Evolutionary conservation across 1,139 yeast genomes (phyloP), one percentile per base, ranked within the genome.

Genomic region (Geotrichum macrosporum): DNA sequence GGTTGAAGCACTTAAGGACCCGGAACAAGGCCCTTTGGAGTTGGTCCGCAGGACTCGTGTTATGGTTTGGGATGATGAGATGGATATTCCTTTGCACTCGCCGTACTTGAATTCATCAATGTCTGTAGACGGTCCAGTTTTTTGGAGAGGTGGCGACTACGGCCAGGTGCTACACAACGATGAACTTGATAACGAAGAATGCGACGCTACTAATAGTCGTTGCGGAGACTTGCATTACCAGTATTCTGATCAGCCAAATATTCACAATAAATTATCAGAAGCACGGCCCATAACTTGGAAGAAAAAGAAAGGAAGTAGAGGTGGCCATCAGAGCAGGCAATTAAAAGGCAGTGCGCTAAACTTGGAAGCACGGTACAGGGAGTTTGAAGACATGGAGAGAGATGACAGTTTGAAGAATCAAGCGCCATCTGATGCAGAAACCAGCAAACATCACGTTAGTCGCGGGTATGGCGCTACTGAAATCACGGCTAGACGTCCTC

Each of bases 1-100:
- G 5, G 83, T 82, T 3, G 87, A 83, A 55, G 73, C 81, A 1
- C 64, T 83, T 46, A 78, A 78, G 56, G 65, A 71, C 35, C 70
- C 72, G 1, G 73, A 74, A 39, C 82, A 80, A 44, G 87, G 88
- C 0, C 89, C 88, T 0, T 66, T 81, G 49, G 88, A 82, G 53
- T 67, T 83, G 21, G 80, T 81, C 0, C 68, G 84, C 53, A 64
- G 83, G 41, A 76, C 78, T 16, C 69, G 81, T 45, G 68, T 81
- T 35, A 59, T 78, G 51, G 77, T 83, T 0, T 70, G 77, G 68
- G 88, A 82, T 59, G 83, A 81, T 42, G 69, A 70, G 13, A 74
- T 80, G 78, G 76, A 74, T 43, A 76, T 80, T 3, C 86, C 86
- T 0, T 65, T 71, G 12, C 61, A 65, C 19, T 64, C 66, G 18